phyloP scores from a whole-genome alignment of 805 yeast genomes.

The Priceomyces haplophilus region DNA sequence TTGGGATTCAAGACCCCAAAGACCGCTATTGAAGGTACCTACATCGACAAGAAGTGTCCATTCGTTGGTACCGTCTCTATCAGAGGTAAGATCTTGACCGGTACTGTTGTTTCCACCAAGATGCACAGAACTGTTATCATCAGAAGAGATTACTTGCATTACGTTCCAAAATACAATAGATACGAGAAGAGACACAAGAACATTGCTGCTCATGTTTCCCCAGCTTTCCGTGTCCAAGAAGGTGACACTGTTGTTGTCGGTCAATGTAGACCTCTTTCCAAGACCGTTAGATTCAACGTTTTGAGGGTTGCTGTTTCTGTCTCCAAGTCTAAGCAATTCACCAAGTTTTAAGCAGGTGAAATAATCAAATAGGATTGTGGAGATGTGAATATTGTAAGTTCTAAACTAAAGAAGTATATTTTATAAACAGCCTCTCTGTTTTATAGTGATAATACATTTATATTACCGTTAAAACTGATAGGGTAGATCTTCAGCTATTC shows the following conservation, averaged over 20 bases:
- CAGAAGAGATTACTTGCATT: slow-evolving; percentile 99
- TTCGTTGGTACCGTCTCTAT: slow-evolving; percentile 94
- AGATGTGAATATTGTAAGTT: slow-evolving; percentile 1
- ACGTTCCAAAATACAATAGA: slow-evolving; percentile 99
- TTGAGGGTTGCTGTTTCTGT: slow-evolving; percentile 88
- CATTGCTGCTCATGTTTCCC: slow-evolving; percentile 99
- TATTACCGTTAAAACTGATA: slow-evolving; percentile 1
- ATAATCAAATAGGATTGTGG: neutral
- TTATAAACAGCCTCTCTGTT: slow-evolving; percentile 4
- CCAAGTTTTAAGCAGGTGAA: slow-evolving; percentile 73
- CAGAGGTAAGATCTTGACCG: slow-evolving; percentile 99
- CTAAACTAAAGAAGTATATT: slow-evolving; percentile 4
- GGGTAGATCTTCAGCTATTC: neutral
- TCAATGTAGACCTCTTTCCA: slow-evolving; percentile 99
- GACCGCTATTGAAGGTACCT: slow-evolving; percentile 96
- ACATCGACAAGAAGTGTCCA: slow-evolving; percentile 99
- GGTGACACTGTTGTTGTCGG: slow-evolving; percentile 99
- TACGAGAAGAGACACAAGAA: slow-evolving; percentile 99
- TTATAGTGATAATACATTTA: slow-evolving; percentile 6
- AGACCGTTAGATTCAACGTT: slow-evolving; percentile 99
- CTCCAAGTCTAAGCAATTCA: slow-evolving; percentile 90
- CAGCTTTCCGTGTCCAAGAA: slow-evolving; percentile 99
- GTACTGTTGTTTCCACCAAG: slow-evolving; percentile 99
- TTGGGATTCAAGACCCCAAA: slow-evolving; percentile 99
- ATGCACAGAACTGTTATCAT: slow-evolving; percentile 99